Conservation (phyloP, 2,329 filamentous ascomycete genomes). For the Madurella fahalii region DNA sequence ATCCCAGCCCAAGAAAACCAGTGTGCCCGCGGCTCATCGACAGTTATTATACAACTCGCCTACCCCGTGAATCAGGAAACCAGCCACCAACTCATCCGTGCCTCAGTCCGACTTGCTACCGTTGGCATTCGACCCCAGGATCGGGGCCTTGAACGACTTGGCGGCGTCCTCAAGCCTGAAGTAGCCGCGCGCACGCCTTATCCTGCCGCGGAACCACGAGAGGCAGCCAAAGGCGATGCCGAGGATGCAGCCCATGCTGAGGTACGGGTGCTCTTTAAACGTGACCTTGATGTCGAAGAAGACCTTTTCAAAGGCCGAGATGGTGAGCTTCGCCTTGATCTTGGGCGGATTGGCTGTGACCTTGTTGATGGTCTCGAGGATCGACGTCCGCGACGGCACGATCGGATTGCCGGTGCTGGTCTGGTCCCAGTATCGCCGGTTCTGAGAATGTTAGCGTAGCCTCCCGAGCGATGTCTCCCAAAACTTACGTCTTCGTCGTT, state of each 20-base stretch:
- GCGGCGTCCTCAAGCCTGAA: conserved; percentile 57
- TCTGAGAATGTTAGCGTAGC: conserved; percentile 52
- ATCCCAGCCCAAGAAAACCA: not conserved
- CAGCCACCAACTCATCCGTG: not conserved
- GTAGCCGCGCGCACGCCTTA: conserved; percentile 52
- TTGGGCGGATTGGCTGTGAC: conserved; percentile 64
- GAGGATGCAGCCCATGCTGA: conserved; percentile 54
- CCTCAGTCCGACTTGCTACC: conserved; percentile 21
- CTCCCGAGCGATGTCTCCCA: conserved; percentile 6
- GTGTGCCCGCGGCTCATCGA: not conserved
- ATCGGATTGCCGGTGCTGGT: conserved; percentile 88
- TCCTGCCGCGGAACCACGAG: conserved; percentile 52
- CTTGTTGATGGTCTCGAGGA: conserved; percentile 79
- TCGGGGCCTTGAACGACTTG: conserved; percentile 30
- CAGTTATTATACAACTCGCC: not conserved
- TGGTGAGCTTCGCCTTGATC: conserved; percentile 74
- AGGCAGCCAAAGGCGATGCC: conserved; percentile 51
- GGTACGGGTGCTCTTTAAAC: conserved; percentile 56
- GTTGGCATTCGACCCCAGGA: conserved; percentile 13
- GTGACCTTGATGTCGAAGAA: conserved; percentile 62
- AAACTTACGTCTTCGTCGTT: conserved; percentile 90
- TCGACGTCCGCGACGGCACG: conserved; percentile 81
- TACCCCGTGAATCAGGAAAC: not conserved
- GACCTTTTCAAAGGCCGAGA: conserved; percentile 65
- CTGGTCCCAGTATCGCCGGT: conserved; percentile 90